Percentiles rank a stretch among this genome's conserved stretches.
Evolutionary conservation across 148 eudicot genomes (phyloP).

Genomic region (Vaccinium darrowii): DNA sequence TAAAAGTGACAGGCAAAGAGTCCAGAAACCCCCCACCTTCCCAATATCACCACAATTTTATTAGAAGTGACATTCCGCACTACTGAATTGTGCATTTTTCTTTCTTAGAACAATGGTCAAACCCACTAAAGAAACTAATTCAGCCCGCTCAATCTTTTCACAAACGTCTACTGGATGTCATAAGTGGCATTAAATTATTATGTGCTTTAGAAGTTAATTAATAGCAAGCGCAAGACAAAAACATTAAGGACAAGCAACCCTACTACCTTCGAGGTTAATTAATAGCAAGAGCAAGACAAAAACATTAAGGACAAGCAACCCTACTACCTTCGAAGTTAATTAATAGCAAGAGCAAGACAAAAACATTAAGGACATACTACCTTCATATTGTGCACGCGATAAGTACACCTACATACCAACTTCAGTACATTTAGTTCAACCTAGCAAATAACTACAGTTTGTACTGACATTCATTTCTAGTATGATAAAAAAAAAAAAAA

Average conservation of each 20-base stretch:
- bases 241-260: not conserved
- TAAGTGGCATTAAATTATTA: not conserved
- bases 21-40: not conserved
- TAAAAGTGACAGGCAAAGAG: not conserved
- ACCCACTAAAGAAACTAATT: not conserved
- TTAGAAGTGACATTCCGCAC: not conserved
- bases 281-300: not conserved
- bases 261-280: not conserved
- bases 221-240: not conserved
- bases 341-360: not conserved
- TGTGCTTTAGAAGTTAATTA: not conserved
- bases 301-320: too few relatives aligned
- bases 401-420: not conserved
- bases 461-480: not conserved
- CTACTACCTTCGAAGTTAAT: not conserved
- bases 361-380: not conserved
- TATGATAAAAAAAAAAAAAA: not conserved
- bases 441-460: not conserved
- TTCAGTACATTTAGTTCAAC: not conserved
- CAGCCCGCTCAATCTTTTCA: not conserved
- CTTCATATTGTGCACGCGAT: not conserved
- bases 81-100: not conserved
- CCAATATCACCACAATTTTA: not conserved
- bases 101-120: not conserved
- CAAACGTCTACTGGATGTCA: not conserved